Evolutionary conservation across 164 flowering plant species (phyloP).

Genomic region (Berberis thunbergii): DNA sequence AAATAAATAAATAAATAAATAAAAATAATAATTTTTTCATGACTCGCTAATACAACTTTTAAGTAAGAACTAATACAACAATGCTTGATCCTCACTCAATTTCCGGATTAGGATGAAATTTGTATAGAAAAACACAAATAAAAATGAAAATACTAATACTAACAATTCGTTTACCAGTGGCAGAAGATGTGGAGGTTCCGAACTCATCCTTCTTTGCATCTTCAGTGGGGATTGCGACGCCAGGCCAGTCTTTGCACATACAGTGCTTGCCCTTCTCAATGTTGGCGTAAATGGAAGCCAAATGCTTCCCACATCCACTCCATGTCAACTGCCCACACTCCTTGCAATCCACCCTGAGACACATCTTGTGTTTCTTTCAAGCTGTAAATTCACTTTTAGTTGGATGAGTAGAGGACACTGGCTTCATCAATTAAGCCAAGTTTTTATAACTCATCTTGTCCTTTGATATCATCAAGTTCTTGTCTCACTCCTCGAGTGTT

Average conservation of each 20-base stretch:
- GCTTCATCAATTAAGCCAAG: not conserved
- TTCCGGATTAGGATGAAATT: too few relatives aligned
- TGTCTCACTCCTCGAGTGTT: not conserved
- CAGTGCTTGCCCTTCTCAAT: conserved; percentile 54
- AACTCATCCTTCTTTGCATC: not conserved
- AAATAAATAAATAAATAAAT: too few relatives aligned
- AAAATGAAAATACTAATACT: too few relatives aligned
- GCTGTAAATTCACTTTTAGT: too few relatives aligned
- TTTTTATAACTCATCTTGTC: not conserved
- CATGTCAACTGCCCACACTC: conserved; percentile 41
- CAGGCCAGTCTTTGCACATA: conserved; percentile 61
- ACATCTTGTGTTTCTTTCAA: conserved; percentile 24
- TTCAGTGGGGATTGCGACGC: conserved; percentile 17
- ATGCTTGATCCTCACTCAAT: too few relatives aligned
- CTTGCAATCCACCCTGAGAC: conserved; percentile 39
- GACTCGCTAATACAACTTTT: too few relatives aligned
- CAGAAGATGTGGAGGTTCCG: conserved; percentile 1
- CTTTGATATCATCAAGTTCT: not conserved
- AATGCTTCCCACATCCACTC: conserved; percentile 64
- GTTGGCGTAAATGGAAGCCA: conserved; percentile 28
- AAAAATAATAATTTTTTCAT: too few relatives aligned
- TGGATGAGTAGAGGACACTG: not conserved
- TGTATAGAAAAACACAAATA: too few relatives aligned
- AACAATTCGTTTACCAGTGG: conserved; percentile 1
- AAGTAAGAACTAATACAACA: too few relatives aligned